Evolutionary conservation across 1,139 yeast genomes (phyloP), one percentile per base, ranked within the genome.

Genomic region (Geotrichum phurueaensis): DNA sequence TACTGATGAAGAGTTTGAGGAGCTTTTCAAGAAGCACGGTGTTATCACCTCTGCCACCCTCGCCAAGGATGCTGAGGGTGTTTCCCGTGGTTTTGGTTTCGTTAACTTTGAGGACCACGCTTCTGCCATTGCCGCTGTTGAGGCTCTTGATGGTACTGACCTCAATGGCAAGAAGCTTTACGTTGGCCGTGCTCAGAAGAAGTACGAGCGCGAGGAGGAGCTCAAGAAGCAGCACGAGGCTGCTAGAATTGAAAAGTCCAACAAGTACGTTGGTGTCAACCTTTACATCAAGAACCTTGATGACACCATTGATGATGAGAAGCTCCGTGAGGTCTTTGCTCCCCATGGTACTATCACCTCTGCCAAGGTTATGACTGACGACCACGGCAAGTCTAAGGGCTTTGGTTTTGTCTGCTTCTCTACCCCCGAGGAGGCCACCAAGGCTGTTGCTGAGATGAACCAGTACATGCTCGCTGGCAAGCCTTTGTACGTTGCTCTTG

Each of bases 121-220:
- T 72, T 81, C 86, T 71, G 99, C 99, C 69, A 84, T 82, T 69
- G 84, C 84, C 79, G 97, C 98, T 65, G 96, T 94, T 71, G 97
- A 90, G 64, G 96, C 83, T 72, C 85, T 94, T 76, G 89, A 95
- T 79, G 97, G 89, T 76, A 80, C 79, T 70, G 99, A 94, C 73
- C 78, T 87, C 76, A 85, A 84, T 71, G 94, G 94, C 73, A 91
- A 89, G 81, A 84, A 82, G 78, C 81, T 94, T 69, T 94, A 86
- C 77, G 99, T 94, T 72, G 97, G 97, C 71, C 91, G 99, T 80
- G 99, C 99, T 70, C 99, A 94, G 82, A 94, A 91, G 91, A 94
- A 91, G 85, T 84, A 89, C 78, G 99, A 94, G 84, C 92, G 99
- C 82, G 80, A 87, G 75, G 97, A 91, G 81, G 96, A 92, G 79